Percentiles rank a stretch among this genome's conserved stretches.
Evolutionary conservation across 2,329 filamentous ascomycete species (phyloP).

Genomic region (Exophiala bonariae): DNA sequence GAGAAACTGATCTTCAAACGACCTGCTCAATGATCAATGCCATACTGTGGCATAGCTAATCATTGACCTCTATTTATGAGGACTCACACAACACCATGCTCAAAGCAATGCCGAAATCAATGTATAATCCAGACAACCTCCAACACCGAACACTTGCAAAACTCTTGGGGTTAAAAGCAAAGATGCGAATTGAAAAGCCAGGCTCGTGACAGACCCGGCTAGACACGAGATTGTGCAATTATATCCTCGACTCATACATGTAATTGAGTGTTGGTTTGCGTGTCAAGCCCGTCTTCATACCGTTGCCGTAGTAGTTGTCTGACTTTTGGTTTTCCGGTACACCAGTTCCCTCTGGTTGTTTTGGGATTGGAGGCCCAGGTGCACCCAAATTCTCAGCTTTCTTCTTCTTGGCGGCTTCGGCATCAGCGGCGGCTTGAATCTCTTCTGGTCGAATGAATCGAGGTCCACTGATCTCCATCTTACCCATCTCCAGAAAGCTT

Average conservation of each 20-base stretch:
- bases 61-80: no score
- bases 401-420: slow-evolving; percentile 3
- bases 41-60: no score
- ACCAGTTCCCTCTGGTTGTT: slow-evolving; percentile 5
- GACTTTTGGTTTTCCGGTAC: slow-evolving; percentile 7
- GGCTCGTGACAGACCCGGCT: no score
- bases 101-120: no score
- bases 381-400: background rate
- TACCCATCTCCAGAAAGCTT: slow-evolving; percentile 4
- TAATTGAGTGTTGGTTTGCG: slow-evolving; percentile 20
- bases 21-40: no score
- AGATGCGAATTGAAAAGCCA: no score
- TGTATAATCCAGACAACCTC: no score
- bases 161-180: no score
- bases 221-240: no score
- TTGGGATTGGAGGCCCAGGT: background rate
- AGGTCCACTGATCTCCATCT: slow-evolving; percentile 15
- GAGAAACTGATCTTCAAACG: no score
- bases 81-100: no score
- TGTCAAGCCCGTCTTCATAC: slow-evolving; percentile 10
- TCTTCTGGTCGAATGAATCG: slow-evolving; percentile 7
- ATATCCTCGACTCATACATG: slow-evolving; percentile 23
- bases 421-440: background rate
- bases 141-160: no score
- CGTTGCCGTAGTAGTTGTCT: slow-evolving; percentile 23